Conservation (phyloP, 768 basidiomycete species). For the Rubroboletus pulcherrimus region DNA sequence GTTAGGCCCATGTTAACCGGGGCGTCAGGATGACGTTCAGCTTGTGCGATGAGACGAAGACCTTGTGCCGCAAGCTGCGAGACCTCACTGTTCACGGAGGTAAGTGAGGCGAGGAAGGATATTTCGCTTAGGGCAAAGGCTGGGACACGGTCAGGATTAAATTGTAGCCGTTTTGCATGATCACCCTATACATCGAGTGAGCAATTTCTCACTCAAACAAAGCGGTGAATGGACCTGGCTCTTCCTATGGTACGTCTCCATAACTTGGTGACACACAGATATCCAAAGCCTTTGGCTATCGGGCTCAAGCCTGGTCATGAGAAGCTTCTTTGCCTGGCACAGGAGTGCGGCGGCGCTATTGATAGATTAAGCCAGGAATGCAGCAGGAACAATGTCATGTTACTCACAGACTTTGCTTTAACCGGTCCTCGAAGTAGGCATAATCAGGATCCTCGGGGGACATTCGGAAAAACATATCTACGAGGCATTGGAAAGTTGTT, state of each 20-base stretch:
- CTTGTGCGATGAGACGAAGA: conserved; percentile 62
- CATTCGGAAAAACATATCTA: conserved; percentile 43
- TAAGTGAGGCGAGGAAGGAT: conserved; percentile 65
- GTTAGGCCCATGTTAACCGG: conserved; percentile 47
- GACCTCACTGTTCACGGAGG: conserved; percentile 63
- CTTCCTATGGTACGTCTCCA: conserved; percentile 52
- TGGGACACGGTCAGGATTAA: conserved; percentile 49
- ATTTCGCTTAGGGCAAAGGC: conserved; percentile 71
- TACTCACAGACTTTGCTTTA: conserved; percentile 46
- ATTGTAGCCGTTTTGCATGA: conserved; percentile 48
- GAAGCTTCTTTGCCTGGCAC: conserved; percentile 53
- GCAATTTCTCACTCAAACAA: neutral
- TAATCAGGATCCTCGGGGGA: conserved; percentile 38
- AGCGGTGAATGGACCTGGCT: conserved; percentile 38
- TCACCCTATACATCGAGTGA: conserved; percentile 32
- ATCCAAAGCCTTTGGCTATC: conserved; percentile 70
- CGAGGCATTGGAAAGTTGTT: conserved; percentile 43
- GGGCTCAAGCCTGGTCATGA: conserved; percentile 55
- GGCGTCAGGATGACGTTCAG: conserved; percentile 59
- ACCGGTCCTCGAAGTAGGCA: conserved; percentile 38
- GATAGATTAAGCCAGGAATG: neutral
- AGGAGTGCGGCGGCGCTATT: conserved; percentile 30
- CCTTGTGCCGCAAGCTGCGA: conserved; percentile 67
- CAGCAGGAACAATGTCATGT: conserved; percentile 11
- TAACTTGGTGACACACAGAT: conserved; percentile 53